These are phyloP conservation scores for Diplodia scrobiculata DNA, from an alignment of 2,329 filamentous ascomycete species.

Conservation along the genomic window DNA sequence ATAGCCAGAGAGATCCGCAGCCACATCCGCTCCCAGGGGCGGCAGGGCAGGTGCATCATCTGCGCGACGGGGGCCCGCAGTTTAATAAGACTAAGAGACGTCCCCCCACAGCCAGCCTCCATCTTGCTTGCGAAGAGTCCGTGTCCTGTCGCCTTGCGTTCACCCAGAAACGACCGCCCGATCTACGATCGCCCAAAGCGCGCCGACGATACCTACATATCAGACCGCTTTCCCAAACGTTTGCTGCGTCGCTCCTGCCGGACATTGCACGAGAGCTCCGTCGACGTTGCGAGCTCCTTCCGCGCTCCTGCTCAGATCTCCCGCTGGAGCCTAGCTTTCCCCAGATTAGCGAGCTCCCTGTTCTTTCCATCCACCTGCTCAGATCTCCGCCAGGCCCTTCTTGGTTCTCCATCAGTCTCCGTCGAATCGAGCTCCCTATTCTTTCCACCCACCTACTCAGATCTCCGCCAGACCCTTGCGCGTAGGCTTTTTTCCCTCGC, in stretches of 20 bases:
- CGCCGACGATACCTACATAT: too few relatives aligned
- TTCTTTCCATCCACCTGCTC: background rate
- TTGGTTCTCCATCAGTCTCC: too few relatives aligned
- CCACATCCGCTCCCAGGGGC: conserved; percentile 24
- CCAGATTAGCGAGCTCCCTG: conserved; percentile 1
- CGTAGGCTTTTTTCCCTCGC: too few relatives aligned
- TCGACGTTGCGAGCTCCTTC: background rate
- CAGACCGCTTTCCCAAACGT: background rate
- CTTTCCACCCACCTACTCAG: background rate
- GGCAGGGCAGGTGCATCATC: conserved; percentile 13
- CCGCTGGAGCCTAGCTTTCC: conserved; percentile 4
- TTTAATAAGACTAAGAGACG: conserved; percentile 14
- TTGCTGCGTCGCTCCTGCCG: background rate
- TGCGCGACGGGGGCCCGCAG: conserved; percentile 1
- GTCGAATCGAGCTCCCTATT: background rate
- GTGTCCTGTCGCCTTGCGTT: background rate
- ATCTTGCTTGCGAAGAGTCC: background rate
- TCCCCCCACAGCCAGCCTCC: conserved; percentile 1
- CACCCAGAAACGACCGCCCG: background rate
- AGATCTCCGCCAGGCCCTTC: background rate
- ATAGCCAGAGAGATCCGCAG: conserved; percentile 19
- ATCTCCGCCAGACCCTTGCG: background rate
- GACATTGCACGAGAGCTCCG: background rate
- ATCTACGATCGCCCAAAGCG: conserved; percentile 6
- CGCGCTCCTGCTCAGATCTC: background rate